Conservation (phyloP, 2,329 filamentous ascomycete species). For the Botryosphaeria dothidea region DNA sequence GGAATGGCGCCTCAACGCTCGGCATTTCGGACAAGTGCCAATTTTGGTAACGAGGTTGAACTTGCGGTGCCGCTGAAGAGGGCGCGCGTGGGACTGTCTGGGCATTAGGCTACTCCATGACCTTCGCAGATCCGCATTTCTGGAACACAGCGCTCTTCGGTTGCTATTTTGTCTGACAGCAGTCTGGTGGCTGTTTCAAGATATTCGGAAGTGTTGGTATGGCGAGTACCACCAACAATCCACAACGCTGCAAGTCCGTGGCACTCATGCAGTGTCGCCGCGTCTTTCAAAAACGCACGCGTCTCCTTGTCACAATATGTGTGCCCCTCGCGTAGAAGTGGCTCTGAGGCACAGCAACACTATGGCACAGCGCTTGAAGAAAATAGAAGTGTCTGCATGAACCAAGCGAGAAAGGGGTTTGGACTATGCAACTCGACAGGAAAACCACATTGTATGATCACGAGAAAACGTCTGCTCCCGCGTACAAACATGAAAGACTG, state of each 20-base stretch:
- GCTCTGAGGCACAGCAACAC: neutral
- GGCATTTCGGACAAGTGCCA: too few species aligned
- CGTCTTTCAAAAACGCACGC: neutral
- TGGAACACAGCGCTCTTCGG: too few species aligned
- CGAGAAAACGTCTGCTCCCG: neutral
- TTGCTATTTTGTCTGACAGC: too few species aligned
- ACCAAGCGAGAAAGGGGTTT: neutral
- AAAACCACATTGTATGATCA: neutral
- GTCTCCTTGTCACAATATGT: neutral
- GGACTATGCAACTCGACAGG: neutral
- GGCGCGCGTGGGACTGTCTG: too few species aligned
- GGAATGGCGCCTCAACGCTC: too few species aligned
- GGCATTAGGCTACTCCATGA: too few species aligned
- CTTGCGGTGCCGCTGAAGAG: too few species aligned
- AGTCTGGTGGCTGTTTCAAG: too few species aligned
- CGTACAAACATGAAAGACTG: neutral
- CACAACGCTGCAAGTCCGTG: neutral
- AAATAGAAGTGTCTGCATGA: neutral
- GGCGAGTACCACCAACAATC: too few species aligned
- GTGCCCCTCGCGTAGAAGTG: neutral
- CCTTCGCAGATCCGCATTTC: too few species aligned
- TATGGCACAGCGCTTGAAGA: neutral
- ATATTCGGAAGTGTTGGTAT: too few species aligned
- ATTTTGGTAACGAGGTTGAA: too few species aligned
- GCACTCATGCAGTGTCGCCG: neutral